Base-by-base conservation (phyloP, 768 basidiomycete genomes). In the Coprinopsis marcescibilis region DNA sequence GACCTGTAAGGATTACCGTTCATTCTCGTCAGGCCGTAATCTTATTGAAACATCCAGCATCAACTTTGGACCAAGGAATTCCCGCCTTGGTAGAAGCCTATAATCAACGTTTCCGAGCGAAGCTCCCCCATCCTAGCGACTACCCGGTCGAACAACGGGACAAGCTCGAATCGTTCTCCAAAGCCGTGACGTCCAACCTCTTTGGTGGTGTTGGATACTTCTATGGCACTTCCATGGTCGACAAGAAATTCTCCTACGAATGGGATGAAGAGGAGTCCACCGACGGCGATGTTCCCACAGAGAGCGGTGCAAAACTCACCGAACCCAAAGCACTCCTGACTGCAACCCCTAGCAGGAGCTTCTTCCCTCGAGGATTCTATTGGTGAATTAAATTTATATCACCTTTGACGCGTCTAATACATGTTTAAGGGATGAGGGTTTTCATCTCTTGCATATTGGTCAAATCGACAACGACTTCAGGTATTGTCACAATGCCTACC, bases 361-460 rank as follows among this genome's bases (percentile, higher is more conserved):
- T 98, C 72, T 98, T 98, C 72, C 94, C 94, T 0, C 75, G 94
- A 61, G 94, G 94, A 14, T 98, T 98, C 66, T 98, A 98, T 64
- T 98, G 94, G 89, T 88, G 63, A 43, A 61, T 39, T 10, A 7
- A 23, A n/a, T 11, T 10, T 2, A 1, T 19, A n/a, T n/a, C 24
- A 32, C 11, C 14, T 37, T 34, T 7, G 15, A 23, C 36, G 48
- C 27, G 27, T 11, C 27, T 46, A 43, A 48, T 20, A 45, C 19
- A 15, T 38, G 43, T 30, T 39, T 10, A 56, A 91, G 89, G 94
- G 94, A 98, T 63, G 94, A 98, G 65, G 94, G 94, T 1, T 98
- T 98, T 72, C 94, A 98, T 65, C 66, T 97, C 24, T 65, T 92
- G 26, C 84, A 94, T 54, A 89, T 98, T 36, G 91, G 91, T 14